Percentiles rank a stretch among this genome's conserved stretches.
Evolutionary conservation across 768 basidiomycete genomes (phyloP).

Genomic region (Gloeopeniophorella convolvens): DNA sequence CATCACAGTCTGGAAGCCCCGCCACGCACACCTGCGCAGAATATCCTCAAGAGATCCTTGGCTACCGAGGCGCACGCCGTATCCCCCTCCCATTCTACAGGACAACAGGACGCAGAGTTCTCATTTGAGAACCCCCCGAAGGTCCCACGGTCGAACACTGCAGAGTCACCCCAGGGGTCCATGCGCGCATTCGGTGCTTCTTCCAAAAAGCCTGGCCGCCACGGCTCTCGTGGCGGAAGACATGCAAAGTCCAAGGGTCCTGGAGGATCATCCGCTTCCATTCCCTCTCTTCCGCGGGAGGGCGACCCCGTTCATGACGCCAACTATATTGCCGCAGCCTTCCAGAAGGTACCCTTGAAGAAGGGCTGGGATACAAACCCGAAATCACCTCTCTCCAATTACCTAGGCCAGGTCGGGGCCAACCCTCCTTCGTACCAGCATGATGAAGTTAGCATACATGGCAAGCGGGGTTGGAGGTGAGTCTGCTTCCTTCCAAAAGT

Average conservation of each 20-base stretch:
- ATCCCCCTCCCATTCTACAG: neutral
- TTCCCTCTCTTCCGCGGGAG: conserved; percentile 8
- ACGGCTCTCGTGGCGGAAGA: neutral
- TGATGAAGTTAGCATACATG: conserved; percentile 27
- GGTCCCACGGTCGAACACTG: neutral
- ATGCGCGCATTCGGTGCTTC: conserved; percentile 13
- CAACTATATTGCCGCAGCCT: conserved; percentile 27
- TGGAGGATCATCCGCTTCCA: conserved; percentile 6
- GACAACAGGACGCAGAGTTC: neutral
- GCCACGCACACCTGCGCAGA: conserved; percentile 19
- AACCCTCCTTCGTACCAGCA: conserved; percentile 27
- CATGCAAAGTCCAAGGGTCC: neutral
- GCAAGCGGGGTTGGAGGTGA: conserved; percentile 41
- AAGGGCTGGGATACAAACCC: conserved; percentile 36
- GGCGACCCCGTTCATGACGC: conserved; percentile 32
- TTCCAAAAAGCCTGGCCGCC: conserved; percentile 5
- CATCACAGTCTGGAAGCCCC: conserved; percentile 26
- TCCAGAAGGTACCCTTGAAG: conserved; percentile 27
- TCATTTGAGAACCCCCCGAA: conserved; percentile 2
- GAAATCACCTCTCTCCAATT: conserved; percentile 48
- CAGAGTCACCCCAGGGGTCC: conserved; percentile 1
- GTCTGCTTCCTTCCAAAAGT: conserved; percentile 9
- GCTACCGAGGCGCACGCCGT: conserved; percentile 34
- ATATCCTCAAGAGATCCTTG: conserved; percentile 41
- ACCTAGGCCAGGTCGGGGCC: conserved; percentile 20